Percentiles rank a stretch among this genome's conserved stretches.
phyloP scores from a whole-genome alignment of 2,329 filamentous ascomycete genomes.

The Trichoderma cornu-damae region DNA sequence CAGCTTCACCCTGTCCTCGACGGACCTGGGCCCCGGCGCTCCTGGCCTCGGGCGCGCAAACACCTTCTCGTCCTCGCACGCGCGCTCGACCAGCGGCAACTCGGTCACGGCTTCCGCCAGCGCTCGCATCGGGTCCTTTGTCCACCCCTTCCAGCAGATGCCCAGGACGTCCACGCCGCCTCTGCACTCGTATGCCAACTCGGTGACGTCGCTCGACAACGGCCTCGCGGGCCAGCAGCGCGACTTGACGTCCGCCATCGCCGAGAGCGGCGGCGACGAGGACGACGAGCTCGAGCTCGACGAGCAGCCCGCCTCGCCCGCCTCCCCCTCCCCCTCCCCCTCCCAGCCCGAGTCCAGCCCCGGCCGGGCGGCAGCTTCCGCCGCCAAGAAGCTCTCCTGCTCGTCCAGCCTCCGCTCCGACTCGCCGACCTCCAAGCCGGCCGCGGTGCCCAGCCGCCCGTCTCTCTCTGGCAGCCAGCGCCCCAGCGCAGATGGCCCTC shows the following conservation, averaged over 20 bases:
- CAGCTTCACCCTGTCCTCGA: conserved; percentile 41
- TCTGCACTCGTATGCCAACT: conserved; percentile 53
- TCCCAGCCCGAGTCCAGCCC: conserved; percentile 20
- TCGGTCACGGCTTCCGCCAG: conserved; percentile 53
- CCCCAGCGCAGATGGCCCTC: conserved; percentile 33
- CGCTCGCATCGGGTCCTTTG: conserved; percentile 46
- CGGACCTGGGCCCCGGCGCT: conserved; percentile 24
- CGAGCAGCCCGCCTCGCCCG: conserved; percentile 22
- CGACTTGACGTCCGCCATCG: conserved; percentile 39
- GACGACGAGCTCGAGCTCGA: conserved; percentile 23
- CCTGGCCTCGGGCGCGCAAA: conserved; percentile 27
- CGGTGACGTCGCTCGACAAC: conserved; percentile 48
- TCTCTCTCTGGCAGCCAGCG: conserved; percentile 33
- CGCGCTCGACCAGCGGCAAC: conserved; percentile 53
- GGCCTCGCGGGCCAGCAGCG: conserved; percentile 32
- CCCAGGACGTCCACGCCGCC: conserved; percentile 57
- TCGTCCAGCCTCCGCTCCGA: conserved; percentile 6
- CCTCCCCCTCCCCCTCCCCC: conserved; percentile 20
- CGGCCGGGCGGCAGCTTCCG: neutral
- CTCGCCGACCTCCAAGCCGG: neutral
- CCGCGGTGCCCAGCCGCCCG: conserved; percentile 21
- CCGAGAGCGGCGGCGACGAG: conserved; percentile 45
- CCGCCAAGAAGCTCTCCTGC: conserved; percentile 14
- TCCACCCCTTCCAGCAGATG: conserved; percentile 61
- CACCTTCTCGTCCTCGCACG: conserved; percentile 42